Base-by-base conservation (phyloP, 169 alveolate species). In the Cryptosporidium viatorum region DNA sequence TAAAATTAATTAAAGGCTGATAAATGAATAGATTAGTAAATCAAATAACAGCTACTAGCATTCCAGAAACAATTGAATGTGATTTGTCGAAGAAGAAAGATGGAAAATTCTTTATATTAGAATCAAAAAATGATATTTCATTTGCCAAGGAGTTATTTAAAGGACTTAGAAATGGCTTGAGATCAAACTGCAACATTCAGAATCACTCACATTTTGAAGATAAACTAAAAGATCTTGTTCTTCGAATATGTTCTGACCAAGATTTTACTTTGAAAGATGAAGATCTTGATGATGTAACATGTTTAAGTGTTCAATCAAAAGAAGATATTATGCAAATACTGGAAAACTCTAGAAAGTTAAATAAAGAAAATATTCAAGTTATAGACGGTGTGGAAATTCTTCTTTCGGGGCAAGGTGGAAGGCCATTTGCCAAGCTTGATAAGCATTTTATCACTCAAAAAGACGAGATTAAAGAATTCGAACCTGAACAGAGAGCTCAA, bases 341-440 rank as follows among this genome's bases (percentile, higher is more conserved):
- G 16, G 86, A 73, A 31, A 73, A 59, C 37, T 73, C 86, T 8
- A 51, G 86, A 6, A 50, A 73, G 29, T 39, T 80, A 31, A 50
- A 67, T 35, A 59, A 80, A 80, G 75, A 62, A 65, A 80, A 80
- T 35, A 43, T 62, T 2, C 80, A 62, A 50, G 43, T 26, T 21
- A 62, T 80, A 41, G 89, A 41, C 7, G 67, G 75, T 3, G 43
- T 26, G 14, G 80, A 80, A 37, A 39, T 80, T 33, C 45, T 37
- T 21, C 75, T 65, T 41, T 62, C 89, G 0, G 89, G 89, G 59
- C 33, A 43, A 23, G 89, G 89, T 3, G 89, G 89, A 43, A 80
- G 70, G 18, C 89, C 89, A 41, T 80, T 80, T 62, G 68, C 43
- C 26, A 35, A 18, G 43, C 68, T 51, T 21, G 71, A 65, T 4